These are phyloP conservation scores for Sclerotinia minor DNA, from an alignment of 2,329 filamentous ascomycete genomes.

Conservation along the genomic window DNA sequence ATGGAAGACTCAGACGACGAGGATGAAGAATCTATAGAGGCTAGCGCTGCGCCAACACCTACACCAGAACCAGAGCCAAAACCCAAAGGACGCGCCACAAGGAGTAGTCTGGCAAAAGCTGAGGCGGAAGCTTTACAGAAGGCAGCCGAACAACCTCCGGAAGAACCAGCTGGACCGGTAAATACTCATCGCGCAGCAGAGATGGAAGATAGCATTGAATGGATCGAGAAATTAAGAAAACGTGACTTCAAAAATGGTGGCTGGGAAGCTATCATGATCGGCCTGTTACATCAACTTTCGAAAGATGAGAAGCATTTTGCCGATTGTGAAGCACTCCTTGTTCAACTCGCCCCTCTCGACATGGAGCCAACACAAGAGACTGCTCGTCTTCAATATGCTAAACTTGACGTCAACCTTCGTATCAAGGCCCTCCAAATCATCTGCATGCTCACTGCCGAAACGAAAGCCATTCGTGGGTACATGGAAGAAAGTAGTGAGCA, in stretches of 20 bases:
- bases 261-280: constrained; percentile 89
- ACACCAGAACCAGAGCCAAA: constrained; percentile 72
- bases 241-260: constrained; percentile 85
- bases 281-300: constrained; percentile 81
- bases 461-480: constrained; percentile 81
- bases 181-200: constrained; percentile 71
- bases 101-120: constrained; percentile 80
- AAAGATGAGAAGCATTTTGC: constrained; percentile 68
- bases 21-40: constrained; percentile 63
- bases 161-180: constrained; percentile 50
- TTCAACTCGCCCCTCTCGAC: constrained; percentile 76
- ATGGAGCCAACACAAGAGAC: constrained; percentile 74
- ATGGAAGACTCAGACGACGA: constrained; percentile 67
- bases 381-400: constrained; percentile 69
- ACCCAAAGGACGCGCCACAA: constrained; percentile 69
- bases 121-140: constrained; percentile 70
- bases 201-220: constrained; percentile 71
- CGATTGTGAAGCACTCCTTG: constrained; percentile 76
- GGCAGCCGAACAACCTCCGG: constrained; percentile 39
- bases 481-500: constrained; percentile 90
- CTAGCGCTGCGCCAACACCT: constrained; percentile 54
- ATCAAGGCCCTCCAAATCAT: constrained; percentile 80
- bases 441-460: constrained; percentile 81
- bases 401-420: constrained; percentile 79
- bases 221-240: constrained; percentile 80